phyloP scores from a whole-genome alignment of 345 rosid genomes.

The Citrus hindsii region DNA sequence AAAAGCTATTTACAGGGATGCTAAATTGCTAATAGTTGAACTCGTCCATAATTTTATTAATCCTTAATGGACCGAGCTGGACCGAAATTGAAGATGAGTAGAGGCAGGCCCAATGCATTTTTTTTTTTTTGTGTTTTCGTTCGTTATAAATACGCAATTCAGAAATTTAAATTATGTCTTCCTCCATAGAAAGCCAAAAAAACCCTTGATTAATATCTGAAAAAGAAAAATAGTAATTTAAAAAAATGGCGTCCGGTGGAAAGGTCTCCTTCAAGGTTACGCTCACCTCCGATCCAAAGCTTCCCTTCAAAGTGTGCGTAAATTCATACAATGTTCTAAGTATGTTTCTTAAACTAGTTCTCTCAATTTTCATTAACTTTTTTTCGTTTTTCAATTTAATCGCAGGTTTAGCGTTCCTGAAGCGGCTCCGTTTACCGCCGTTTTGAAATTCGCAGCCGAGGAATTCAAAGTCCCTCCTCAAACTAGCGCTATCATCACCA shows the following conservation, averaged over 20 bases:
- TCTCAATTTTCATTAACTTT: not conserved
- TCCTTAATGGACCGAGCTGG: not conserved
- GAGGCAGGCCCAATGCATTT: not conserved
- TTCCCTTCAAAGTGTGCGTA: constrained; percentile 92
- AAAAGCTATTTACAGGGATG: rapidly evolving
- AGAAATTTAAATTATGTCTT: not conserved
- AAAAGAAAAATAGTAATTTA: not conserved
- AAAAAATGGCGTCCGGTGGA: constrained; percentile 71
- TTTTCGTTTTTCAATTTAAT: constrained; percentile 1
- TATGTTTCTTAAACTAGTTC: not conserved
- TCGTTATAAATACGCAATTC: not conserved
- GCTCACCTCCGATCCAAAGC: constrained; percentile 97
- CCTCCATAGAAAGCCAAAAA: not conserved
- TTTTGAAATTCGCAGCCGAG: constrained; percentile 89
- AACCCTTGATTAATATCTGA: not conserved
- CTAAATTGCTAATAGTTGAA: too few relatives aligned
- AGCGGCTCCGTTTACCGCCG: constrained; percentile 97
- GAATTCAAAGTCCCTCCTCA: constrained; percentile 99
- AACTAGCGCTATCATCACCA: constrained; percentile 98
- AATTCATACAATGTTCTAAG: not conserved
- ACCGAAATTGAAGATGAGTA: not conserved
- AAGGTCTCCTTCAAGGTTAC: constrained; percentile 94
- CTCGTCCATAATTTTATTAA: too few relatives aligned
- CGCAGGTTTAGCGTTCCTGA: constrained; percentile 95
- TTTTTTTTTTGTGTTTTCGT: not conserved